phyloP scores from a whole-genome alignment of 2,329 filamentous ascomycete species.

The Cladophialophora chaetospira region DNA sequence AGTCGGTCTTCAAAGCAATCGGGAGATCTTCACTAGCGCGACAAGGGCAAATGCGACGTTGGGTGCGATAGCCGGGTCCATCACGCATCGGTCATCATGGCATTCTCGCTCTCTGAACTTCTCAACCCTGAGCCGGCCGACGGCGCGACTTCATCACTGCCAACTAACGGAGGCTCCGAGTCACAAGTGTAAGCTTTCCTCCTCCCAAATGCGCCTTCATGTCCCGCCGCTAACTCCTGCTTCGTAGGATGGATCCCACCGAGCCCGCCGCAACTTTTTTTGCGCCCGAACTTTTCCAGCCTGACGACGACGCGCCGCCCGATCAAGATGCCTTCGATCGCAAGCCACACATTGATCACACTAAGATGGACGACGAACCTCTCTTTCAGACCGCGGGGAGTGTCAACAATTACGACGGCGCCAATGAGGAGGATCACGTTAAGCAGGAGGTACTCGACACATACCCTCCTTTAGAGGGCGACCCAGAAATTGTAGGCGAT shows the following conservation, averaged over 20 bases:
- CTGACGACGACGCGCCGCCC: conserved; percentile 21
- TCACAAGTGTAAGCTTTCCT: conserved; percentile 9
- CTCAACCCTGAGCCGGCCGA: conserved; percentile 23
- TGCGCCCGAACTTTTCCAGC: conserved; percentile 32
- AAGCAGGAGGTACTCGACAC: conserved; percentile 24
- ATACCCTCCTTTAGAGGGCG: conserved; percentile 24
- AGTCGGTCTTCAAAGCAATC: not conserved
- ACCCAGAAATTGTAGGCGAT: not conserved
- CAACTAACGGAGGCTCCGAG: not conserved
- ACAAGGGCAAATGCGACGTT: not conserved
- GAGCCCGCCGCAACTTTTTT: conserved; percentile 22
- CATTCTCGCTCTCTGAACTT: conserved; percentile 21
- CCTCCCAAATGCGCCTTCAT: not conserved
- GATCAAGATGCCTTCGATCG: conserved; percentile 16
- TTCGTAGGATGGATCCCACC: conserved; percentile 19
- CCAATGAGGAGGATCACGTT: conserved; percentile 16
- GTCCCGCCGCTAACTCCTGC: not conserved
- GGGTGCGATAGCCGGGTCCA: no score
- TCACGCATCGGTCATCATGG: conserved; percentile 13
- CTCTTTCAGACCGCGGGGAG: conserved; percentile 7
- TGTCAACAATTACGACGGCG: conserved; percentile 2
- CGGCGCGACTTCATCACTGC: not conserved
- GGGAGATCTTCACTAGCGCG: not conserved
- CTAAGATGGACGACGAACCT: conserved; percentile 24
- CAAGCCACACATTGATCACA: conserved; percentile 21